Base-by-base conservation (phyloP, 495 filamentous ascomycete genomes). In the Tuber brumale region DNA sequence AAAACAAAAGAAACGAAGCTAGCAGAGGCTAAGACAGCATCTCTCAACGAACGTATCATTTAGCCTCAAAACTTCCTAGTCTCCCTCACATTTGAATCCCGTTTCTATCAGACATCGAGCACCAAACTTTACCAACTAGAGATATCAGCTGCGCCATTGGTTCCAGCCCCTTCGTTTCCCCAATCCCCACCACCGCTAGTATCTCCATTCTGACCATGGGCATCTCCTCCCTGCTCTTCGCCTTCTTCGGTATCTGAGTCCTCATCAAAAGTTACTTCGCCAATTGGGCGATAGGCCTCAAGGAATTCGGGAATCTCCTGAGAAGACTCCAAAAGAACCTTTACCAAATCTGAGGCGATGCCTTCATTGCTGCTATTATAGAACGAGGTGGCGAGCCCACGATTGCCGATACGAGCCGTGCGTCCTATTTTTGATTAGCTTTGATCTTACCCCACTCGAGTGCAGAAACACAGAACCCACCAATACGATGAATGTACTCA, bases 401-500 rank as follows among this genome's bases (percentile, higher is more conserved):
- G 87, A 71, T 97, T 92, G 9, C 95, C 95, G 82, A 97, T 97
- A 72, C 95, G 93, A 70, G 92, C 95, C 77, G 95, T 99, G 75
- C 95, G 94, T 71, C 95, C 91, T 94, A 73, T 66, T 71, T n/a
- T n/a, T 19, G 70, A 76, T 83, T 74, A 84, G 79, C n/a, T 39
- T 18, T 43, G 19, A 51, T 42, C 71, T 69, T 71, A 42, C 46
- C 66, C 46, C 18, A 23, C 71, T 27, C 19, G 27, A 72, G 42
- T 35, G 2, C 3, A 43, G 61, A 42, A 18, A 43, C 31, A 35
- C 5, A 37, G 16, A 12, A 84, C 87, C 83, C 87, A 93, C 91
- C 95, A 83, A 98, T 99, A 51, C 95, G 92, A 81, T 99, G 95
- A 74, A 92, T 88, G 81, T 99, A 98, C 81, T 98, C 95, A 72